Evolutionary conservation across 2,329 filamentous ascomycete species (phyloP), one percentile per base, ranked within the genome.

Genomic region (Bipolaris oryzae): DNA sequence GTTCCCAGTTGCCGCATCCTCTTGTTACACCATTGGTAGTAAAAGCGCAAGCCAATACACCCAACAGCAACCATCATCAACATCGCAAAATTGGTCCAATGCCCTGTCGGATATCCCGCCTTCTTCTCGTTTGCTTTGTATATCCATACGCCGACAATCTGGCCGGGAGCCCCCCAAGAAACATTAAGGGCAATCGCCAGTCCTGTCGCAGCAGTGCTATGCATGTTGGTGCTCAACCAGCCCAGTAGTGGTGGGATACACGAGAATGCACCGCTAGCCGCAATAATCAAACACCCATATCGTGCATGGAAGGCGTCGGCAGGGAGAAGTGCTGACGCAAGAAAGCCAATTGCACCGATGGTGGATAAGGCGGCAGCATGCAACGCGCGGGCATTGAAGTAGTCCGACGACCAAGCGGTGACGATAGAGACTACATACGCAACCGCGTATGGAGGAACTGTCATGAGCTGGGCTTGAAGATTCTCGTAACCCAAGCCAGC

Each of bases 101-200:
- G 88, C 0, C 89, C 89, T 0, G 87, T 90, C 0, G 87, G 87
- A 70, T 89, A 91, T 0, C 89, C 88, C 9, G 64, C 75, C 20
- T 76, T 72, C 16, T 81, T 82, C 72, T 91, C 87, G 10, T 83
- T 76, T 1, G 84, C 79, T 68, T 88, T 88, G 75, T 90, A 91
- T 59, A 90, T 90, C 87, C 87, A 91, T 1, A 90, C 87, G 0
- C 88, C 89, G 0, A 86, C 83, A 38, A 91, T 91, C 72, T 91
- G 88, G 0, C 89, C 88, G 0, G 88, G 81, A 0, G 87, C 88
- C 0, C 87, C 88, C 46, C 89, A 81, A 1, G 85, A 86, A 15
- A 91, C 84, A 60, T 91, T 90, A 59, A 91, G 75, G 0, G 88
- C 89, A 53, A 91, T 88, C 1, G 88, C 88, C 10, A 91, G 79